phyloP scores from a whole-genome alignment of 1,284 basidiomycete species.

The Trichosporon ovoides region DNA sequence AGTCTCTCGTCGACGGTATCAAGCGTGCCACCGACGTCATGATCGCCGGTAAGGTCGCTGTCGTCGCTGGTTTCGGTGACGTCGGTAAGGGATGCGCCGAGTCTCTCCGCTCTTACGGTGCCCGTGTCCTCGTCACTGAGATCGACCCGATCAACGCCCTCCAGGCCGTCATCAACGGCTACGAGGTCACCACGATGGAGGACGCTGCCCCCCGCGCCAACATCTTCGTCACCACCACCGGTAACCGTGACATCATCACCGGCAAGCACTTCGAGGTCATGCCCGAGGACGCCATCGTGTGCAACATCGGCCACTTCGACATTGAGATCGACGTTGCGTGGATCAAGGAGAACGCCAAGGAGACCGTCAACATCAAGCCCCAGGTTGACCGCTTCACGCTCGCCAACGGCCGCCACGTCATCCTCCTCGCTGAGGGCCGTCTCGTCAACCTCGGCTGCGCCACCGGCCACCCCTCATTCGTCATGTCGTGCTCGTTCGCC shows the following conservation, averaged over 20 bases:
- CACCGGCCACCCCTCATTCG: conserved; percentile 82
- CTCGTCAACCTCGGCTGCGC: conserved; percentile 94
- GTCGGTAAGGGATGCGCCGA: conserved; percentile 99
- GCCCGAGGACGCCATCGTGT: conserved; percentile 96
- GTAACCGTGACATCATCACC: conserved; percentile 97
- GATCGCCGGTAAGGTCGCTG: conserved; percentile 98
- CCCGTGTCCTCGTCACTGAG: conserved; percentile 93
- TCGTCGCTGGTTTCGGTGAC: conserved; percentile 98
- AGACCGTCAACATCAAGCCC: conserved; percentile 90
- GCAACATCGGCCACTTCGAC: conserved; percentile 95
- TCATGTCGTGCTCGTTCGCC: conserved; percentile 99
- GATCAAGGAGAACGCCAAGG: conserved; percentile 89
- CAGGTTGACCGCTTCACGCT: conserved; percentile 98
- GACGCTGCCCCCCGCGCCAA: conserved; percentile 83
- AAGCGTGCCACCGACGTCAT: conserved; percentile 99
- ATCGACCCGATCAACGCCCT: conserved; percentile 99
- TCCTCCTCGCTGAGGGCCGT: conserved; percentile 96
- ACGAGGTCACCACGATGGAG: conserved; percentile 98
- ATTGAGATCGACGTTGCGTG: conserved; percentile 98
- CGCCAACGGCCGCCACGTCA: conserved; percentile 82
- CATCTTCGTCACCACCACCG: conserved; percentile 97
- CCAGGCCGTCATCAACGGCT: conserved; percentile 99
- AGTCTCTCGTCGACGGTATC: conserved; percentile 99
- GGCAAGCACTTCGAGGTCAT: conserved; percentile 87
- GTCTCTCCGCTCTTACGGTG: conserved; percentile 92